Evolutionary conservation across 2,329 filamentous ascomycete species (phyloP), one percentile per base, ranked within the genome.

Genomic region (Colletotrichum noveboracense): DNA sequence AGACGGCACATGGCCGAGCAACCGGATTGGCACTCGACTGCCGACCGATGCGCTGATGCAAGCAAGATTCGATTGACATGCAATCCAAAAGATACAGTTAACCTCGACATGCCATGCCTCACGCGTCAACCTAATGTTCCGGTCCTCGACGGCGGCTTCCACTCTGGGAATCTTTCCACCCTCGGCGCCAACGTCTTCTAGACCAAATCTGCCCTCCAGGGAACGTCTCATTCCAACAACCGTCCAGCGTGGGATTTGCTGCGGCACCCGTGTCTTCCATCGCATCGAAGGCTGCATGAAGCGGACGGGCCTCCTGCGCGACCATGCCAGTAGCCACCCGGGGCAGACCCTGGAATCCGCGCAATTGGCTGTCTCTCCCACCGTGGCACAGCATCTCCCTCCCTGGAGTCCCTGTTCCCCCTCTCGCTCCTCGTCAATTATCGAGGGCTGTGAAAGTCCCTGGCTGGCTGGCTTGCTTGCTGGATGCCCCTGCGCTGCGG

Each of bases 201-300:
- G 69, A 72, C 43, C 30, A 48, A 48, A 48, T 48, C 43, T 48
- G 43, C 43, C 10, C 43, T 21, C 32, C 38, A 30, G 34, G 43
- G 56, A 28, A 43, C 36, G 32, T 69, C 66, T 26, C 48, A 16
- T 65, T 74, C 21, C 24, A 64, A 30, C 32, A 36, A 28, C 34
- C 61, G 34, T 26, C 8, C 24, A 48, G 43, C 66, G n/a, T 60
- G 48, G 66, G 60, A 74, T 58, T 34, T 52, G 56, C 58, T 65
- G 60, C 43, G 67, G 61, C 32, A 56, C 68, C 72, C 67, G 61
- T 65, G 52, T 24, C 43, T 34, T 70, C 70, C 34, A 70, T 62
- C 65, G 55, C 56, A 70, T 70, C 67, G 56, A 70, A 38, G 21
- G 24, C 66, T 74, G 65, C 74, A 76, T 76, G 65, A 66, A 61